Evolutionary conservation across 192 early-diverging fungal genomes (phyloP).

Genomic region (Chytriomyces confervae): DNA sequence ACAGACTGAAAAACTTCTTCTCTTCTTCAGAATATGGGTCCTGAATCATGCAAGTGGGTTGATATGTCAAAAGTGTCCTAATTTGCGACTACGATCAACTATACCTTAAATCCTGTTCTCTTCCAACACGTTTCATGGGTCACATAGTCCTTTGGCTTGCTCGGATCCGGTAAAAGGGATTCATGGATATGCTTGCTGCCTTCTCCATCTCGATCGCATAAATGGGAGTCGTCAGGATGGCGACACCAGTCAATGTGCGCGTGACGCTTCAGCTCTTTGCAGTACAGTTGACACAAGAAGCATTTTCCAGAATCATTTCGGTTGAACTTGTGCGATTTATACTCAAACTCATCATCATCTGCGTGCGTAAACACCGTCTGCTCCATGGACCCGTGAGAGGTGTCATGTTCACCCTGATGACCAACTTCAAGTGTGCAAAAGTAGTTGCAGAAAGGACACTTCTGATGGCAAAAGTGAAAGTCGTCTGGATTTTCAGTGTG

Average conservation of each 20-base stretch:
- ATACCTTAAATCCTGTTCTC: slow-evolving; percentile 39
- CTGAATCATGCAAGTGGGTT: neutral
- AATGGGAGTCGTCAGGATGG: neutral
- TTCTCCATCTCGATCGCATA: neutral
- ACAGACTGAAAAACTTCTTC: slow-evolving; percentile 41
- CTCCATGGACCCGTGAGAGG: slow-evolving; percentile 47
- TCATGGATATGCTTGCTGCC: slow-evolving; percentile 26
- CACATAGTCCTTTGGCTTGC: slow-evolving; percentile 27
- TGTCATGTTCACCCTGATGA: slow-evolving; percentile 33
- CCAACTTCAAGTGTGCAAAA: neutral
- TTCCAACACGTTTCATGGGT: slow-evolving; percentile 46
- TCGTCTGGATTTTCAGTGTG: slow-evolving; percentile 33
- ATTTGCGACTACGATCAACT: slow-evolving; percentile 11
- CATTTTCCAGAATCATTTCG: slow-evolving; percentile 41
- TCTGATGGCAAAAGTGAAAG: slow-evolving; percentile 36
- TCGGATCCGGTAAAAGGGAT: slow-evolving; percentile 36
- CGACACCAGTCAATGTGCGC: slow-evolving; percentile 44
- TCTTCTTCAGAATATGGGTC: slow-evolving; percentile 42
- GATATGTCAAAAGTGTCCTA: neutral
- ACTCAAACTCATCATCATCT: slow-evolving; percentile 41
- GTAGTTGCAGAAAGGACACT: slow-evolving; percentile 33
- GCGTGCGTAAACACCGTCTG: slow-evolving; percentile 39
- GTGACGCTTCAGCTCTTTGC: slow-evolving; percentile 37
- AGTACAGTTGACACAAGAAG: slow-evolving; percentile 47
- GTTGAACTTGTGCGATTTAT: slow-evolving; percentile 35